Evolutionary conservation across 495 filamentous ascomycete genomes (phyloP).

Genomic region (Xylaria castorea): DNA sequence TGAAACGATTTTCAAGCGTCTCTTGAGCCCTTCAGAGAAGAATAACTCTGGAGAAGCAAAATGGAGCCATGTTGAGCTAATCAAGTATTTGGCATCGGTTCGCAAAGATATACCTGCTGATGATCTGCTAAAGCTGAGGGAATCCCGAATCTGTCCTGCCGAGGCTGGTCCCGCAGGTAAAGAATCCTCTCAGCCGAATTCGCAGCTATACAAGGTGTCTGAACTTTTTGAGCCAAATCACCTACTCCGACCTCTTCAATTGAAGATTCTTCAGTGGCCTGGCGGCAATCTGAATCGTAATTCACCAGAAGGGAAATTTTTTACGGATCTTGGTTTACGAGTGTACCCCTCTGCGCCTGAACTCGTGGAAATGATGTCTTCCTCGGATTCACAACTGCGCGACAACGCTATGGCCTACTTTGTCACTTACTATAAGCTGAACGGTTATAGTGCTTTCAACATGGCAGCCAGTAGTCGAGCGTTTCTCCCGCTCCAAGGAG

Average conservation of each 20-base stretch:
- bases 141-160: constrained; percentile 80
- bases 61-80: constrained; percentile 93
- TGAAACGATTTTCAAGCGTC: constrained; percentile 87
- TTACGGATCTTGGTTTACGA: constrained; percentile 72
- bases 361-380: constrained; percentile 78
- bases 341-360: constrained; percentile 71
- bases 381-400: constrained; percentile 62
- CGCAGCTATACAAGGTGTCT: constrained; percentile 74
- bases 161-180: constrained; percentile 63
- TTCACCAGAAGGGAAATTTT: constrained; percentile 75
- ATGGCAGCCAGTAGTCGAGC: constrained; percentile 61
- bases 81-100: constrained; percentile 91
- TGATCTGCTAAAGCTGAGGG: constrained; percentile 80
- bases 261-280: constrained; percentile 88
- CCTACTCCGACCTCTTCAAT: constrained; percentile 66
- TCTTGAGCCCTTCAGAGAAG: constrained; percentile 65
- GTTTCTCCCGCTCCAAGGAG: constrained; percentile 76
- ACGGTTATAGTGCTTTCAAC: constrained; percentile 72
- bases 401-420: constrained; percentile 81
- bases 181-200: constrained; percentile 50
- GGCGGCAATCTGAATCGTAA: constrained; percentile 64
- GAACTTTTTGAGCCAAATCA: constrained; percentile 88
- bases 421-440: constrained; percentile 74
- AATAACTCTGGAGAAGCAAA: constrained; percentile 56
- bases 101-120: constrained; percentile 84